A percentile compares a stretch with the other conserved stretches of the same genome.
Conservation (phyloP, 192 early-diverging fungal genomes). For the Rhizoclosmatium globosum region DNA sequence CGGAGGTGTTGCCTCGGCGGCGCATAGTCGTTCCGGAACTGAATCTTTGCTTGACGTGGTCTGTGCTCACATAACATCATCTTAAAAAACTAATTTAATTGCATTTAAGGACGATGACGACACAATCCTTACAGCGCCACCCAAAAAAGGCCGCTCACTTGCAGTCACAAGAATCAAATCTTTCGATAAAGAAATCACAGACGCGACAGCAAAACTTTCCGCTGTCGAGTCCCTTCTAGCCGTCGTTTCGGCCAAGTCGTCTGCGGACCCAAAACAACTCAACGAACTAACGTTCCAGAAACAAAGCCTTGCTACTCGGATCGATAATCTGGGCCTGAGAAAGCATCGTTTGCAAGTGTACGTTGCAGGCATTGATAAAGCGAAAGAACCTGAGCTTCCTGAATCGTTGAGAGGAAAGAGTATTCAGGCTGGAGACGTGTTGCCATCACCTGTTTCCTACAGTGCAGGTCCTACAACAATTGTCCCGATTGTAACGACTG, state of each 20-base stretch:
- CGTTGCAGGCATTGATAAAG: conserved; percentile 47
- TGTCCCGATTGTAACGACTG: too few relatives aligned
- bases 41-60: conserved; percentile 15
- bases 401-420: conserved; percentile 20
- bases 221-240: conserved; percentile 50
- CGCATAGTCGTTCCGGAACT: conserved; percentile 1
- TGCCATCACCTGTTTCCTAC: conserved; percentile 10
- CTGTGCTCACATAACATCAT: not conserved
- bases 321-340: conserved; percentile 32
- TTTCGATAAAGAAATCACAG: conserved; percentile 54
- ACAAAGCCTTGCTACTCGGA: conserved; percentile 19
- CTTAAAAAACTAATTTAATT: not conserved
- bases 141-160: conserved; percentile 49
- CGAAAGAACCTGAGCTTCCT: conserved; percentile 41
- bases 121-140: conserved; percentile 35
- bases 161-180: conserved; percentile 51
- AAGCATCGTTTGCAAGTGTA: conserved; percentile 46
- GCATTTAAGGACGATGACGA: conserved; percentile 44
- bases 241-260: conserved; percentile 36
- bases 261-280: conserved; percentile 38
- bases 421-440: not conserved
- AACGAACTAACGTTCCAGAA: conserved; percentile 49
- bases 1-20: not conserved
- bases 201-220: conserved; percentile 44
- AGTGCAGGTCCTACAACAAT: not conserved